These are phyloP conservation scores for Phoma sp. DNA, from an alignment of 2,329 filamentous ascomycete genomes.

Conservation along the genomic window DNA sequence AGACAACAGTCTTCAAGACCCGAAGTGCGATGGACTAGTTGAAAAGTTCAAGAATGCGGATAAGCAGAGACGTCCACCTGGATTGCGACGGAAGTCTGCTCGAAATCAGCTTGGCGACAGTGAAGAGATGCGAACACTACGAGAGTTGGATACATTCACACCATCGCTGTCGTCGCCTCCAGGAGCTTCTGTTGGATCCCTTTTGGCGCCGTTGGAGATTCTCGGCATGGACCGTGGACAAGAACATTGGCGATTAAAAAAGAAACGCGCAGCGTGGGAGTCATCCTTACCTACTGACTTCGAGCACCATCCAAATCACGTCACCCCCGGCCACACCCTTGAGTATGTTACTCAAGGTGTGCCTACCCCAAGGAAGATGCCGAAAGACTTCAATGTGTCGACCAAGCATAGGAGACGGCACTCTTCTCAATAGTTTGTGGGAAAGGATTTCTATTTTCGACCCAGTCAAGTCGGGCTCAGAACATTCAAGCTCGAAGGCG, in stretches of 20 bases:
- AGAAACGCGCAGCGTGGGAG: constrained; percentile 7
- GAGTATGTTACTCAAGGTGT: constrained; percentile 16
- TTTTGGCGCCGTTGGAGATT: constrained; percentile 5
- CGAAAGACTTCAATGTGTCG: constrained; percentile 10
- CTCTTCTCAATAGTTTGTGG: constrained; percentile 6
- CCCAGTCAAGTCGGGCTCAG: background rate
- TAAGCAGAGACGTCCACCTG: constrained; percentile 2
- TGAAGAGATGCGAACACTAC: background rate
- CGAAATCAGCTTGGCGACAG: constrained; percentile 2
- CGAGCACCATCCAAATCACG: constrained; percentile 6
- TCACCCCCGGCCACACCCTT: constrained; percentile 14
- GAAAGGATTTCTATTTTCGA: background rate
- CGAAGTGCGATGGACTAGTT: constrained; percentile 2
- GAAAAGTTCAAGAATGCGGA: constrained; percentile 15
- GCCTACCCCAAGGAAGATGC: constrained; percentile 9
- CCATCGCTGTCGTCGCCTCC: background rate
- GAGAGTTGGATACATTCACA: background rate
- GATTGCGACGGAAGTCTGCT: constrained; percentile 7
- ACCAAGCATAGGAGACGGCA: constrained; percentile 6
- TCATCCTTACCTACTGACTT: constrained; percentile 10
- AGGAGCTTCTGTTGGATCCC: constrained; percentile 1
- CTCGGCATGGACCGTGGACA: background rate
- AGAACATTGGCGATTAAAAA: constrained; percentile 1
- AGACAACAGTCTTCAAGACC: background rate
- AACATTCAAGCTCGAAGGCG: background rate